Evolutionary conservation across 2,329 filamentous ascomycete species (phyloP), one percentile per base, ranked within the genome.

Genomic region (Fusarium brevicatenulatum): DNA sequence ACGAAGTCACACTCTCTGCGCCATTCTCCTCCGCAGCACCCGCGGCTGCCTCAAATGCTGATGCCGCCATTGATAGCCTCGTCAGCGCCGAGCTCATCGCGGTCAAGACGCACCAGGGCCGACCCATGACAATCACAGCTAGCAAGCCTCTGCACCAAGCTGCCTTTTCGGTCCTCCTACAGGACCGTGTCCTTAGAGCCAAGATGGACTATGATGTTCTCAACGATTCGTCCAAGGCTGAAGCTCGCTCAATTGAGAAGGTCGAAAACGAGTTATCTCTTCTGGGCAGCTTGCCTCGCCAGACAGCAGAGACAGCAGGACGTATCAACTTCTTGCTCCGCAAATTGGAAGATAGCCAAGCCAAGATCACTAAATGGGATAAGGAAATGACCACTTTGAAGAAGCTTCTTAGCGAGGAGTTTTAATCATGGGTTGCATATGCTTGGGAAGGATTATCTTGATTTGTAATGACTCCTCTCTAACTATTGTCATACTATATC

Each of bases 71-170:
- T 18, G 93, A 94, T 66, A 91, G 91, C 1, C 90, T 99, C 4
- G 92, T 95, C 58, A 92, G 94, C 77, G 91, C 93, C 1, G 96
- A 98, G 80, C 89, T 98, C 37, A 95, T 99, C 78, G 89, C 90
- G 2, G 90, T 98, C 57, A 88, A 88, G 32, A 90, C 90, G 8
- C 84, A 87, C 55, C 92, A 93, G 50, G 95, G 96, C 1, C 91
- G 95, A 1, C 95, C 96, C 1, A 90, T 91, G 64, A 86, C 86
- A 37, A 93, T 98, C 80, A 91, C 88, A 60, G 92, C 94, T 0
- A 95, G 95, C 28, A 94, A 93, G 78, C 95, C 95, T 0, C 92
- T 98, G 32, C 97, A 95, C 81, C 90, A 91, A 65, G 91, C 95
- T 3, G 95, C 95, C 0, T 98, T 98, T 83, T 87, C 88, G 67